phyloP scores from a whole-genome alignment of 2,329 filamentous ascomycete genomes.

The Botrytis squamosa region DNA sequence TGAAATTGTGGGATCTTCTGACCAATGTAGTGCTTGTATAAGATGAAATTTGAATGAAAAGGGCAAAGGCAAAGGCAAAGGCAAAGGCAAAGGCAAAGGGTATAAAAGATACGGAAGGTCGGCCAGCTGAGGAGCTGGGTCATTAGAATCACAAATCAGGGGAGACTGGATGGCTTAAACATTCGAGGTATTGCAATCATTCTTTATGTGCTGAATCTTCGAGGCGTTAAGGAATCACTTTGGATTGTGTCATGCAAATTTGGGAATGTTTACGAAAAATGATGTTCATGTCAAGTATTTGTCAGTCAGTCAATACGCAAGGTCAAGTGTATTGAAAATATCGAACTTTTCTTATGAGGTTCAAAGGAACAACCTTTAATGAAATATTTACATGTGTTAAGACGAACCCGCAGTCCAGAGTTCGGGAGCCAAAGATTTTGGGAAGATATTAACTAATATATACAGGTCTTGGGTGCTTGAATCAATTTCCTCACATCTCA shows the following conservation, averaged over 20 bases:
- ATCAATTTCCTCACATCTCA: neutral
- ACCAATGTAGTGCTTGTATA: neutral
- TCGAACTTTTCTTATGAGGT: neutral
- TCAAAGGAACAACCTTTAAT: neutral
- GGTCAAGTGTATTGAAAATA: neutral
- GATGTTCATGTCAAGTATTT: neutral
- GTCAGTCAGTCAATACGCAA: neutral
- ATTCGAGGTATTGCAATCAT: neutral
- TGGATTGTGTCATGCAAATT: neutral
- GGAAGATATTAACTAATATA: neutral
- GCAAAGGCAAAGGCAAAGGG: no score
- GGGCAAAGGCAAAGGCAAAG: no score
- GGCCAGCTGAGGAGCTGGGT: neutral
- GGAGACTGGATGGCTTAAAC: neutral
- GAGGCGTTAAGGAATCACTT: neutral
- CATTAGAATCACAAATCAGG: neutral
- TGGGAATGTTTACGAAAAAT: neutral
- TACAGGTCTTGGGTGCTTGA: neutral
- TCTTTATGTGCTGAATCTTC: neutral
- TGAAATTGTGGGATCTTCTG: neutral
- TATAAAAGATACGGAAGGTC: no score
- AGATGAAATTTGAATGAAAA: neutral
- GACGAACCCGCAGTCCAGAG: neutral
- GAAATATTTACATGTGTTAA: neutral
- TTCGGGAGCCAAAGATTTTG: neutral